Base-by-base conservation (phyloP, 2,329 filamentous ascomycete genomes). In the Chaetomiaceae sp. region DNA sequence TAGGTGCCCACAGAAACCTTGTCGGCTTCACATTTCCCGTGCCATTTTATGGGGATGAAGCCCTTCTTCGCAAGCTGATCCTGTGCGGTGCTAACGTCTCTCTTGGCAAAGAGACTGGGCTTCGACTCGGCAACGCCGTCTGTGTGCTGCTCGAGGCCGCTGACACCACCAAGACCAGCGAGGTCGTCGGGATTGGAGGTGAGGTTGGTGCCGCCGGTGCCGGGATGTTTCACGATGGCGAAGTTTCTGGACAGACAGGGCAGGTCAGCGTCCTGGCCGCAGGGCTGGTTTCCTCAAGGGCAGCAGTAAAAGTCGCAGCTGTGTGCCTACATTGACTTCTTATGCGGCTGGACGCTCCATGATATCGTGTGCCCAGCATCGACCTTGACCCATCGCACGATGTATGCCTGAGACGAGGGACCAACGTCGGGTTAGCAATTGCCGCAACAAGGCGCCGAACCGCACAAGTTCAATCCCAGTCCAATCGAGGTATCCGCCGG, bases 291-390 rank as follows among this genome's bases (percentile, higher is more conserved):
- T 16, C 4, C 16, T 27, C 7, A 16, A 38, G 44, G 38, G 39
- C n/a, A n/a, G n/a, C n/a, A n/a, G n/a, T n/a, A n/a, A n/a, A n/a
- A n/a, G n/a, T n/a, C n/a, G n/a, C n/a, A n/a, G n/a, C n/a, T n/a
- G n/a, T n/a, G n/a, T n/a, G 23, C 25, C 62, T 71, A 86, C 83
- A 99, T 86, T 53, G 92, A 96, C 73, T 96, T 97, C 74, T 95
- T 97, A 69, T 97, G 90, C 38, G 93, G 93, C 66, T 97, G 91
- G 34, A 99, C 82, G 64, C 89, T 96, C 93, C 93, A 99, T 14
- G 91, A 96, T 62, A 99, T 90, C 44, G 91, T 96, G 68, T 96
- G 86, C 48, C 87, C 87, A 57, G 89, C 85, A 50, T 90, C 85
- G 60, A 96, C 92, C 66, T 89, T 86, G 61, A 96, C 88, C 92